These are phyloP conservation scores for Pseudomassariella vexata DNA, from an alignment of 2,329 filamentous ascomycete genomes.

Conservation along the genomic window DNA sequence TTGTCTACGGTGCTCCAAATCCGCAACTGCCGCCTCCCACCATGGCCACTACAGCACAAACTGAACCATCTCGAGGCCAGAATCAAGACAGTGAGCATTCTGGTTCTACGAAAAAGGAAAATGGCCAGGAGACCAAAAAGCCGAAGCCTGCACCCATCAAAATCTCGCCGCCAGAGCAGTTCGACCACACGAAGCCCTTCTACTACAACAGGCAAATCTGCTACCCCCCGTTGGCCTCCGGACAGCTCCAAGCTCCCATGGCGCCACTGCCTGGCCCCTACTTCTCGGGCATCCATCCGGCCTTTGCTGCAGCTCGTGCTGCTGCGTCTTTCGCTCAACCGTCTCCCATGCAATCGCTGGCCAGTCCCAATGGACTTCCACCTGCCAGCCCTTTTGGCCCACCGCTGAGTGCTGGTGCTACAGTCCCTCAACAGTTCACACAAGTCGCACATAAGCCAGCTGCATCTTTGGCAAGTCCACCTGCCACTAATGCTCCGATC, in stretches of 20 bases:
- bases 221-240: conserved; percentile 23
- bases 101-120: conserved; percentile 12
- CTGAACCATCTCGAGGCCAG: conserved; percentile 8
- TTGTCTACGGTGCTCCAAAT: conserved; percentile 7
- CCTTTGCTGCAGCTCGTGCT: conserved; percentile 13
- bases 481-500: conserved; percentile 33
- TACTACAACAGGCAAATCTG: conserved; percentile 39
- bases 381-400: conserved; percentile 1
- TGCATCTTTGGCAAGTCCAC: background rate
- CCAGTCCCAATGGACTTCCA: conserved; percentile 9
- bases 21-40: background rate
- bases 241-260: conserved; percentile 8
- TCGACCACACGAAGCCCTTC: conserved; percentile 40
- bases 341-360: conserved; percentile 9
- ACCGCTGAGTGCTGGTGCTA: background rate
- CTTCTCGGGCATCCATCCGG: conserved; percentile 12
- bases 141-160: conserved; percentile 23
- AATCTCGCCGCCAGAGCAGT: conserved; percentile 36
- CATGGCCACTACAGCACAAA: conserved; percentile 8
- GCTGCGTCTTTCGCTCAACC: conserved; percentile 12
- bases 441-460: conserved; percentile 13
- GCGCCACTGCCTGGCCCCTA: conserved; percentile 16
- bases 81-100: conserved; percentile 6
- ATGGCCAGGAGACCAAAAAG: conserved; percentile 21
- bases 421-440: background rate